phyloP scores from a whole-genome alignment of 2,329 filamentous ascomycete genomes.

The Aspergillus fumigatiaffinis region DNA sequence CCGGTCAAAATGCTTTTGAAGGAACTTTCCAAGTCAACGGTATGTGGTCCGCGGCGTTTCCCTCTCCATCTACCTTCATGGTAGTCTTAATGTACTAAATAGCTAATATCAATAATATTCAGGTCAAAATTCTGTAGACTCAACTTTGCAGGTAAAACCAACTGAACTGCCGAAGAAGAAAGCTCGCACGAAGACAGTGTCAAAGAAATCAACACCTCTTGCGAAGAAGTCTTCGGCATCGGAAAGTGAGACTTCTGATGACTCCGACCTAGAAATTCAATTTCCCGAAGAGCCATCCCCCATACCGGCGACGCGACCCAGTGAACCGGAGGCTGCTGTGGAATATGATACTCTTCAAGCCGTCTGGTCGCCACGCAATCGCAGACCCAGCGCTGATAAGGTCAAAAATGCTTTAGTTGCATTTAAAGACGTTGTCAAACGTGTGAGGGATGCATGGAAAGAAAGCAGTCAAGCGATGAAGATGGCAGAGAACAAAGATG shows the following conservation, averaged over 20 bases:
- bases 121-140: conserved; percentile 12
- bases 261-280: conserved; percentile 50
- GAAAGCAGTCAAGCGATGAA: conserved; percentile 53
- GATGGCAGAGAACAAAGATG: conserved; percentile 56
- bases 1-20: background rate
- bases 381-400: conserved; percentile 46
- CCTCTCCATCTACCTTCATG: background rate
- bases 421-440: conserved; percentile 58
- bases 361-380: conserved; percentile 56
- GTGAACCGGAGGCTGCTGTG: conserved; percentile 49
- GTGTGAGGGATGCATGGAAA: conserved; percentile 60
- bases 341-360: conserved; percentile 60
- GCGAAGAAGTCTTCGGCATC: conserved; percentile 42
- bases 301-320: conserved; percentile 50
- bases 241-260: conserved; percentile 48
- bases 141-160: conserved; percentile 11
- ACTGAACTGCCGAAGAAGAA: conserved; percentile 17
- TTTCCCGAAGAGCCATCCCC: conserved; percentile 53
- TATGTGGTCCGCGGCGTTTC: background rate
- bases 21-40: background rate
- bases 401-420: conserved; percentile 53
- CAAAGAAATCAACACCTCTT: conserved; percentile 18
- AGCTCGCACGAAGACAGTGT: conserved; percentile 18
- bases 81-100: background rate
- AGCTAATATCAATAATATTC: background rate